Evolutionary conservation across 352 stramenopile species (phyloP).

Genomic region (Pythium dissotocum): DNA sequence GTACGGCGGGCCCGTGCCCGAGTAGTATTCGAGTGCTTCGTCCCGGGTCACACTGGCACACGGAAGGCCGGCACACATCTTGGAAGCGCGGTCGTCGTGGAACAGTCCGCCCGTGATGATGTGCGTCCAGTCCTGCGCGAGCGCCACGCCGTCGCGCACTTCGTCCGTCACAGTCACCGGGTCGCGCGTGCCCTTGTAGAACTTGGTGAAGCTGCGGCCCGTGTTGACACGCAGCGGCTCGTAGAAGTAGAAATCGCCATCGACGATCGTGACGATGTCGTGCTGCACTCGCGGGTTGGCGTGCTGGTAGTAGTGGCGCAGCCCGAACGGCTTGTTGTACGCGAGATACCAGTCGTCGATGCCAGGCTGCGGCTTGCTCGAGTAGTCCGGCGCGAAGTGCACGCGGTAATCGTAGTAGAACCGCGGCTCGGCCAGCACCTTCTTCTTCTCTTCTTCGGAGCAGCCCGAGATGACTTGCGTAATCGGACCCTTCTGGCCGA

Average conservation of each 20-base stretch:
- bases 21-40: slow-evolving; percentile 45
- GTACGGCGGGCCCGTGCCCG: slow-evolving; percentile 52
- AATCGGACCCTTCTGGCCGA: no score
- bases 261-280: slow-evolving; percentile 40
- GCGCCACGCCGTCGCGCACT: slow-evolving; percentile 38
- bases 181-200: slow-evolving; percentile 40
- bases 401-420: not conserved
- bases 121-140: slow-evolving; percentile 54
- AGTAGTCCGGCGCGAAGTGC: slow-evolving; percentile 54
- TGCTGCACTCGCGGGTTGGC: slow-evolving; percentile 43
- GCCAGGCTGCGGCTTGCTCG: slow-evolving; percentile 36
- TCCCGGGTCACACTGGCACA: slow-evolving; percentile 33
- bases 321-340: slow-evolving; percentile 58
- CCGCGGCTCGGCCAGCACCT: no score
- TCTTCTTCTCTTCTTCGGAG: no score
- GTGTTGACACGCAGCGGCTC: slow-evolving; percentile 47
- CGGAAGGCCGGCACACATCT: not conserved
- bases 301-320: slow-evolving; percentile 53
- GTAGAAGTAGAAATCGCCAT: slow-evolving; percentile 48
- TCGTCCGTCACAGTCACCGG: slow-evolving; percentile 37
- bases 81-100: slow-evolving; percentile 13
- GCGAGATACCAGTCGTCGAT: slow-evolving; percentile 48
- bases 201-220: slow-evolving; percentile 37
- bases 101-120: slow-evolving; percentile 49
- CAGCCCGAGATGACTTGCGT: no score